Evolutionary conservation across 441 rosid genomes (phyloP).

Genomic region (Pelargonium citronellum): DNA sequence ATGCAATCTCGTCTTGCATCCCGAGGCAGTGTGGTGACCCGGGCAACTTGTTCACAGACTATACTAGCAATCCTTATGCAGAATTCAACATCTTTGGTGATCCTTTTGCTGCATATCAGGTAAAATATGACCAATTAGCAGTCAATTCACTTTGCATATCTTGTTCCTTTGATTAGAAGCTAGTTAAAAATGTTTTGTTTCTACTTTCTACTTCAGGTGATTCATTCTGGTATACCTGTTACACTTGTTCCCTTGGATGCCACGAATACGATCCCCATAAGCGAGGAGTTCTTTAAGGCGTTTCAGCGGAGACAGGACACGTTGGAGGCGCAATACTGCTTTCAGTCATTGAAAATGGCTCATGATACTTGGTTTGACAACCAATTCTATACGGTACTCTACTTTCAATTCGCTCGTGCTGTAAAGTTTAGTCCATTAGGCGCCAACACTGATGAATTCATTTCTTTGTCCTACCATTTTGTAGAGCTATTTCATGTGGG

Average conservation of each 20-base stretch:
- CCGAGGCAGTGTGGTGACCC: constrained; percentile 52
- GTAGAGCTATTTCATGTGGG: constrained; percentile 91
- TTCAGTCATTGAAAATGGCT: constrained; percentile 60
- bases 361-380: constrained; percentile 60
- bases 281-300: constrained; percentile 43
- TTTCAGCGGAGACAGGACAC: constrained; percentile 57
- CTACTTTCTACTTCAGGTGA: constrained; percentile 39
- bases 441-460: too few species aligned
- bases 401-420: too few species aligned
- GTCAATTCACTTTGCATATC: too few species aligned
- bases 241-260: constrained; percentile 87
- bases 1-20: constrained; percentile 39
- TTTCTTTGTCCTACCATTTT: not conserved
- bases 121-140: constrained; percentile 10
- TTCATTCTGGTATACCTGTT: constrained; percentile 79
- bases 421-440: constrained; percentile 16
- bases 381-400: constrained; percentile 42
- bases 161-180: too few species aligned
- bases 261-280: constrained; percentile 69
- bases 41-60: constrained; percentile 66
- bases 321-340: constrained; percentile 73
- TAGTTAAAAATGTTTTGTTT: not conserved
- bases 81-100: constrained; percentile 80
- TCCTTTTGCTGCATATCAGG: constrained; percentile 89
- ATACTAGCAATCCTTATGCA: constrained; percentile 65